Base-by-base conservation (phyloP, 345 rosid species). In the Murraya koenigii region DNA sequence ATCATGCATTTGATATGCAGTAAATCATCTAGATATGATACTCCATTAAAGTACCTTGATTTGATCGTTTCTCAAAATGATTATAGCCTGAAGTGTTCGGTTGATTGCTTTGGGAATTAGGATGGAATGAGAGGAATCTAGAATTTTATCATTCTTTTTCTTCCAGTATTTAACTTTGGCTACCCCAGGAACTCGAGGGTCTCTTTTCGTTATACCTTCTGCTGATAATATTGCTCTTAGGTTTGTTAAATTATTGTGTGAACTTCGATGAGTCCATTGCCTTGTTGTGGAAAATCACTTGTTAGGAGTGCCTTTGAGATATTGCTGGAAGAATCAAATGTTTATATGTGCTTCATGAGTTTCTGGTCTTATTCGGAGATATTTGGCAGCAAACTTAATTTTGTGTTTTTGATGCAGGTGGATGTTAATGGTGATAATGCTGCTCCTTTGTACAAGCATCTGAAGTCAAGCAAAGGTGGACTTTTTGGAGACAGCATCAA, bases 401-500 rank as follows among this genome's bases (percentile, higher is more conserved):
- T 39, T 6, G 10, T 19, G n/a, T 32, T 36, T 67, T 78, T 60
- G 52, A 74, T 76, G 8, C 32, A 97, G 99, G 88, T 94, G 63
- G 88, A 94, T 77, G 99, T 97, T 80, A 94, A 96, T 75, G 97
- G 99, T 8, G 81, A 87, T 6, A 87, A 72, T 0, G 87, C 97
- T 35, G 91, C 88, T 66, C 98, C 99, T 8, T 25, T 96, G 64
- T 96, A 92, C 92, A 92, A 94, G 85, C 88, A 85, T 86, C 83
- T 97, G 78, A 97, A 91, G 85, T 85, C 95, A 1, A 89, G 89
- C 87, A 97, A 94, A 86, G 95, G 97, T 15, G 93, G 97, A 54
- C 33, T 87, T 11, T 85, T 92, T 47, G 97, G 95, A 32, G 91
- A 88, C 61, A 69, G 79, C 54, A 87, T 96, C 77, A 93, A 94